Conservation (phyloP, 768 basidiomycete species). For the Trametes villosa region DNA sequence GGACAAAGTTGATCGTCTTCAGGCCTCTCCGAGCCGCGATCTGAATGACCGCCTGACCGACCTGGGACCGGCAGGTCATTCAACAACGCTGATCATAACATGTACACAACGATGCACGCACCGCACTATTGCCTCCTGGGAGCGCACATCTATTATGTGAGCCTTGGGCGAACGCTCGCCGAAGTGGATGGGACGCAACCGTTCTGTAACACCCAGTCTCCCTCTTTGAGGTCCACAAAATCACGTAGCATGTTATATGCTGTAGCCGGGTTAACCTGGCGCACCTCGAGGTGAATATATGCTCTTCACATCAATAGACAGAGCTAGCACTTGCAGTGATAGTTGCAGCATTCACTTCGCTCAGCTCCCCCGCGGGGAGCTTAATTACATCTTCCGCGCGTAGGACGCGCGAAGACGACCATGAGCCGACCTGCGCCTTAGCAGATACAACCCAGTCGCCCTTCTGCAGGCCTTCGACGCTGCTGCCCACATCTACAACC, state of each 20-base stretch:
- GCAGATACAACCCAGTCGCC: constrained; percentile 80
- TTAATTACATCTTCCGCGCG: constrained; percentile 59
- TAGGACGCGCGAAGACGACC: constrained; percentile 64
- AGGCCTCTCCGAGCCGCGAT: constrained; percentile 73
- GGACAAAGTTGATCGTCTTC: constrained; percentile 82
- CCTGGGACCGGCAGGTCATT: constrained; percentile 42
- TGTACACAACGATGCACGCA: constrained; percentile 37
- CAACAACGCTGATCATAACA: background rate
- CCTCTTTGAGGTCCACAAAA: constrained; percentile 63
- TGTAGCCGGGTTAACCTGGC: constrained; percentile 80
- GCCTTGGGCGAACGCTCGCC: background rate
- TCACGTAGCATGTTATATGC: constrained; percentile 83
- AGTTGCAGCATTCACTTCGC: constrained; percentile 72
- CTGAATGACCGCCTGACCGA: constrained; percentile 86
- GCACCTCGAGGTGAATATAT: background rate
- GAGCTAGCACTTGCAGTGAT: constrained; percentile 57
- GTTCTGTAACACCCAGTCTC: constrained; percentile 86
- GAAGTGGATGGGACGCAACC: constrained; percentile 40
- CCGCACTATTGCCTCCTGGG: constrained; percentile 65
- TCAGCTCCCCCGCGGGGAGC: constrained; percentile 55
- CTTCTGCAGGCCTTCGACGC: constrained; percentile 49
- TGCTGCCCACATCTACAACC: constrained; percentile 62
- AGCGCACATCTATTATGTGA: background rate
- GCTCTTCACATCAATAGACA: background rate
- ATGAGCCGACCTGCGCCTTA: constrained; percentile 74